Percentiles rank a stretch among this genome's conserved stretches.
These are phyloP conservation scores for Neopestalotiopsis sp. DNA, from an alignment of 2,329 filamentous ascomycete genomes.

Conservation along the genomic window DNA sequence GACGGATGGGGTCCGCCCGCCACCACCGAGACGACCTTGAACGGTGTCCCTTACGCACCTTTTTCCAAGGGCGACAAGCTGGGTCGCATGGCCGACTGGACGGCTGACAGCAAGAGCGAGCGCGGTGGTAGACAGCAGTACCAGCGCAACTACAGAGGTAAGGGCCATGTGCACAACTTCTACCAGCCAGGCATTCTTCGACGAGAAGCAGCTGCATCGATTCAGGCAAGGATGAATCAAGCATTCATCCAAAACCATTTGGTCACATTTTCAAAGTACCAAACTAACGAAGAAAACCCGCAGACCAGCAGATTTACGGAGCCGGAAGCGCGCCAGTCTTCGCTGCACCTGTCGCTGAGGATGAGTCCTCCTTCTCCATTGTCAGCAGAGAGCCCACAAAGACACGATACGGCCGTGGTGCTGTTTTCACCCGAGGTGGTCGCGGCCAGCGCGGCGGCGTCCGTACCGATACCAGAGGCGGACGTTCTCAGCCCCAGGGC, in stretches of 20 bases:
- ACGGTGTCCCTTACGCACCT: conserved; percentile 95
- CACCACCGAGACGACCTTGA: conserved; percentile 84
- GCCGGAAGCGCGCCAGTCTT: conserved; percentile 87
- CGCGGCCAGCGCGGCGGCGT: conserved; percentile 79
- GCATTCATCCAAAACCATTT: neutral
- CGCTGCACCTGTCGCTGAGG: conserved; percentile 88
- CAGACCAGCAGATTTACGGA: conserved; percentile 97
- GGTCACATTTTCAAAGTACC: neutral
- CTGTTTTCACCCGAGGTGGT: conserved; percentile 85
- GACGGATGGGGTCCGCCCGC: conserved; percentile 88
- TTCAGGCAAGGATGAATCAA: neutral
- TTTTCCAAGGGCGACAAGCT: conserved; percentile 99
- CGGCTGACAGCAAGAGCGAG: conserved; percentile 84
- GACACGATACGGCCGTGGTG: conserved; percentile 86
- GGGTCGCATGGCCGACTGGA: conserved; percentile 99
- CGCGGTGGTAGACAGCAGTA: conserved; percentile 85
- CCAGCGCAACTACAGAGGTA: conserved; percentile 92
- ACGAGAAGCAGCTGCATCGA: neutral
- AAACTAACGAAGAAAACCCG: conserved; percentile 19
- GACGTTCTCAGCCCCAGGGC: conserved; percentile 70
- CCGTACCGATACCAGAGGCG: conserved; percentile 66
- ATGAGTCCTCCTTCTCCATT: conserved; percentile 96
- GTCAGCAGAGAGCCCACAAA: conserved; percentile 93
- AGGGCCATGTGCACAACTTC: conserved; percentile 23
- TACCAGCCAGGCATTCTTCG: neutral